Conservation (phyloP, 2,329 filamentous ascomycete species). For the Exophiala bonariae region DNA sequence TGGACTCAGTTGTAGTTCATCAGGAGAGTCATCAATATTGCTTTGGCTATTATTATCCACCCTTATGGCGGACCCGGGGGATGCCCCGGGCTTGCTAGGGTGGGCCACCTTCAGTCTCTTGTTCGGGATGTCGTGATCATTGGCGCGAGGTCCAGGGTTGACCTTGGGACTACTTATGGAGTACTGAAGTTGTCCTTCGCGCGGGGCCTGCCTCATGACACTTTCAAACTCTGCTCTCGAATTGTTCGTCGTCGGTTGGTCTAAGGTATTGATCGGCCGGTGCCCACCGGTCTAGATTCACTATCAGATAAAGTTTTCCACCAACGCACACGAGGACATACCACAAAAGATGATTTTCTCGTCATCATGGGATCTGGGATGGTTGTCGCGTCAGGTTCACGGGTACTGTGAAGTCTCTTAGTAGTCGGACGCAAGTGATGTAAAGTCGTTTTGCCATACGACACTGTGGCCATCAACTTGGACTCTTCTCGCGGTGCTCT, state of each 20-base stretch:
- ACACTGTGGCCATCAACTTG: constrained; percentile 9
- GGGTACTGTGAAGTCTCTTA: constrained; percentile 11
- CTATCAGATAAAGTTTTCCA: no score
- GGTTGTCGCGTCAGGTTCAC: constrained; percentile 1
- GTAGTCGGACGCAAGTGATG: background rate
- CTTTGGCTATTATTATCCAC: constrained; percentile 7
- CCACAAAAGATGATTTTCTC: constrained; percentile 8
- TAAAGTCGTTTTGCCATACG: constrained; percentile 1
- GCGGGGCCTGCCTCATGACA: background rate
- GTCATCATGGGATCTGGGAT: constrained; percentile 19
- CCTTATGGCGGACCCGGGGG: constrained; percentile 3
- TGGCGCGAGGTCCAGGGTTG: constrained; percentile 2
- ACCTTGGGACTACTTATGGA: no score
- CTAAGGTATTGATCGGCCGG: constrained; percentile 10
- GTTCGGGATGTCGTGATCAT: constrained; percentile 12
- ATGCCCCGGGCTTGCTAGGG: background rate
- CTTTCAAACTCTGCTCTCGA: constrained; percentile 5
- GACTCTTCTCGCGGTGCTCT: constrained; percentile 13
- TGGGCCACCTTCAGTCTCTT: constrained; percentile 18
- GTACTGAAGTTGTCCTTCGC: background rate
- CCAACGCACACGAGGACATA: constrained; percentile 9
- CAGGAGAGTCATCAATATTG: constrained; percentile 16
- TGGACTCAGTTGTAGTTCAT: constrained; percentile 17
- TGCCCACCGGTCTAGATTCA: no score
- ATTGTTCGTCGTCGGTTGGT: background rate